Conservation (phyloP, 2,329 filamentous ascomycete genomes). For the Clarireedia paspali region DNA sequence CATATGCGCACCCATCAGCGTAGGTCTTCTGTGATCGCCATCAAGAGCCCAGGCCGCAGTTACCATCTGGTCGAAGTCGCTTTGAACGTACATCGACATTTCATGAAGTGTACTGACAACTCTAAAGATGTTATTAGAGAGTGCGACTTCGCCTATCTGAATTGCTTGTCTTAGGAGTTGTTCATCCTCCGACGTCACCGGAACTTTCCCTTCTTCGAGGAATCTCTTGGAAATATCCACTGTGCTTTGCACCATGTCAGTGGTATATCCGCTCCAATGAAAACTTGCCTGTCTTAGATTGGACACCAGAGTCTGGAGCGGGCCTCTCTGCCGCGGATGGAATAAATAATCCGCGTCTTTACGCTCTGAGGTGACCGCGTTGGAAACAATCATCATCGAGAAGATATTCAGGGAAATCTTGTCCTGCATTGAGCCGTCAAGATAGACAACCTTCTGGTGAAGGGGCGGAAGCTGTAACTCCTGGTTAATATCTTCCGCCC, state of each 20-base stretch:
- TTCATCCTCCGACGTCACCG: constrained; percentile 54
- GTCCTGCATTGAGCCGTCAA: constrained; percentile 81
- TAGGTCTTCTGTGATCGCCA: constrained; percentile 33
- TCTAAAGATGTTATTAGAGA: constrained; percentile 54
- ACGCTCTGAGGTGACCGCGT: constrained; percentile 81
- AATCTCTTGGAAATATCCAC: constrained; percentile 63
- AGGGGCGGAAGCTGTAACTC: constrained; percentile 63
- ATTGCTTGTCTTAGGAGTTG: constrained; percentile 56
- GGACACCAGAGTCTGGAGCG: constrained; percentile 59
- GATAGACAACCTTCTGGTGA: constrained; percentile 60
- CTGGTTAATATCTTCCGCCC: constrained; percentile 58
- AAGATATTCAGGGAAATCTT: constrained; percentile 79
- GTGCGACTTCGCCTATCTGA: constrained; percentile 50
- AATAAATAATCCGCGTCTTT: constrained; percentile 85
- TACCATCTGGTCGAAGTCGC: constrained; percentile 53
- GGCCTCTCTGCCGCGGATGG: constrained; percentile 62
- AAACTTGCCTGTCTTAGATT: constrained; percentile 82
- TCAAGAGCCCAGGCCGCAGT: constrained; percentile 63
- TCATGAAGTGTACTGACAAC: constrained; percentile 66
- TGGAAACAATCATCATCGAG: constrained; percentile 74
- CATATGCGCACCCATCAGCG: constrained; percentile 49
- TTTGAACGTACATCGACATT: constrained; percentile 63
- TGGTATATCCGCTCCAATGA: constrained; percentile 68
- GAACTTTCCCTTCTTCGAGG: constrained; percentile 51
- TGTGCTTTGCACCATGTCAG: constrained; percentile 53